Base-by-base conservation (phyloP, 2,329 filamentous ascomycete genomes). In the Fusarium nelsonii region DNA sequence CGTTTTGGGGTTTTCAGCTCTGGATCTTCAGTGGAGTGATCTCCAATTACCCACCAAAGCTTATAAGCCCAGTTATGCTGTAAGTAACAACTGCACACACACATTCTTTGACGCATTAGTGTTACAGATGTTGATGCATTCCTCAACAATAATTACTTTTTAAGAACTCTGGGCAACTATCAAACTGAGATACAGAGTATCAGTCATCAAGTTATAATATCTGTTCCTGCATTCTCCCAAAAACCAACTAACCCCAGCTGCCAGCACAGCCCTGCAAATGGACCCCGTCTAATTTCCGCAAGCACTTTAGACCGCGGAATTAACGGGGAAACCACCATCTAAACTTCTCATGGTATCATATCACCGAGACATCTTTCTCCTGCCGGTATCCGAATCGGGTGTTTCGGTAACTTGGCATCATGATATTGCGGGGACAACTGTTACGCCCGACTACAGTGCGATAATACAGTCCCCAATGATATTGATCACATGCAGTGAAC, bases 311-410 rank as follows among this genome's bases (percentile, higher is more conserved):
- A 28, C 26, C n/a, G 37, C 52, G 54, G 48, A 68, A 58, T 33
- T 33, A 23, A 34, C n/a, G 15, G 4, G 37, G 23, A 34, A n/a
- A 12, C 9, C 28, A 23, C 23, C 23, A 5, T 23, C 23, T 23
- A 23, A 23, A 23, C 23, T 9, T 26, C 43, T 28, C 33, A 50
- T 45, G 40, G 52, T 49, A 59, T 64, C 51, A 64, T 40, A 45
- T 41, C 40, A 63, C 15, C 15, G 7, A 26, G 23, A 40, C 20
- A 40, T 41, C 8, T 23, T n/a, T 26, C 5, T 20, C 28, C 57
- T 69, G 66, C 66, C 66, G 57, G 44, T 52, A 67, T 55, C 66
- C 66, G 66, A 66, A 67, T 63, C 11, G 14, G 43, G 30, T 7
- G 36, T 63, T 16, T 67, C 58, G 45, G 45, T 34, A 14, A 20